These are phyloP conservation scores for sorghum (Sorghum bicolor) DNA, from an alignment of 176 grass and related monocot species.

Conservation along the genomic window DNA sequence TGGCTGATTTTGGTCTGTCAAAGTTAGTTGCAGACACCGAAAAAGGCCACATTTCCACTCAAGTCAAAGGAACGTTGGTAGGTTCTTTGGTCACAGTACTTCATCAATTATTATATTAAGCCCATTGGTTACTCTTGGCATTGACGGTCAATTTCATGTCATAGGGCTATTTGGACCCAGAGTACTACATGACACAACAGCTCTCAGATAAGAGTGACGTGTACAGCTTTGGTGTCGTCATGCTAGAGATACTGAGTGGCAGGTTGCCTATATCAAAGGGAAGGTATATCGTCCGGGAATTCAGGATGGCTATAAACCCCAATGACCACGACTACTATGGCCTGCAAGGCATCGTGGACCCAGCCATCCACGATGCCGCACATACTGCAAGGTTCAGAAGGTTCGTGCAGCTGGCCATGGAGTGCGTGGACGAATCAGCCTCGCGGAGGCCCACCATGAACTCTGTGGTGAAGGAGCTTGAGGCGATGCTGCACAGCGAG, in stretches of 20 bases:
- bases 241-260: constrained; percentile 68
- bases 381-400: constrained; percentile 44
- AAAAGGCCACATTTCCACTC: constrained; percentile 78
- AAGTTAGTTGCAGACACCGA: constrained; percentile 59
- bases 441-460: constrained; percentile 59
- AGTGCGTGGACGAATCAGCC: constrained; percentile 57
- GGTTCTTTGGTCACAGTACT: constrained; percentile 1
- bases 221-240: constrained; percentile 77
- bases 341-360: constrained; percentile 56
- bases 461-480: constrained; percentile 77
- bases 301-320: constrained; percentile 56
- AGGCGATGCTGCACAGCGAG: constrained; percentile 51
- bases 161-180: constrained; percentile 82
- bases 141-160: constrained; percentile 1
- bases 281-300: constrained; percentile 68
- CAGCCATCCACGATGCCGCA: constrained; percentile 41
- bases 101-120: neutral
- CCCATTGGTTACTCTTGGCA: neutral
- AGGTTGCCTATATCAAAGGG: constrained; percentile 53
- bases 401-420: constrained; percentile 74
- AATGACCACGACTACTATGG: constrained; percentile 55
- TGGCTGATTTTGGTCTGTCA: constrained; percentile 87
- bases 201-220: constrained; percentile 84
- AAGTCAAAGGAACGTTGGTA: constrained; percentile 91
- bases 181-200: constrained; percentile 95